phyloP scores from a whole-genome alignment of 257 asterid genomes.

The Ophiorrhiza pumila region DNA sequence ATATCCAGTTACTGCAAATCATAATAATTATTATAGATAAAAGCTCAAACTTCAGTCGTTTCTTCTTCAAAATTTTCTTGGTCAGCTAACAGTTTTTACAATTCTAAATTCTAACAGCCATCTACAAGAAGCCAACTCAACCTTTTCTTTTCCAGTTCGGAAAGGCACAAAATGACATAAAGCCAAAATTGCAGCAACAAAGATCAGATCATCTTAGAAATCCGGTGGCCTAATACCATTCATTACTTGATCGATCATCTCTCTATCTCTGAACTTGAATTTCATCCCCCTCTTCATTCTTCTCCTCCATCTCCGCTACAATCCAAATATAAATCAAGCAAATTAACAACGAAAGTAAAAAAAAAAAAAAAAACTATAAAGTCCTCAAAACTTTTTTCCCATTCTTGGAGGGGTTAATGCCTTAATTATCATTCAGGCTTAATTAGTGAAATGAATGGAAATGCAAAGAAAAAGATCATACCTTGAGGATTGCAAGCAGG shows the following conservation, averaged over 20 bases:
- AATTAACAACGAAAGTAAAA: not conserved
- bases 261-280: conserved; percentile 38
- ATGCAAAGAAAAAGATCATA: not conserved
- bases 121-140: conserved; percentile 29
- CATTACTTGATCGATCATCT: not conserved
- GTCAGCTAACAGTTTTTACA: conserved; percentile 61
- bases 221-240: not conserved
- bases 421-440: not conserved
- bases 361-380: too few species aligned
- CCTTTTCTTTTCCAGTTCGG: conserved; percentile 19
- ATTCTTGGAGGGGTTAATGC: too few species aligned
- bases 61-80: conserved; percentile 35
- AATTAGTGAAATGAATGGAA: too few species aligned
- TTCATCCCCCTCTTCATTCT: conserved; percentile 25
- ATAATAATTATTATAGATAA: not conserved
- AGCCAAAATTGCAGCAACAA: conserved; percentile 21
- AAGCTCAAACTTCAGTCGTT: conserved; percentile 22
- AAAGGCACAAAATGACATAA: conserved; percentile 14
- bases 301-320: conserved; percentile 43
- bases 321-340: not conserved
- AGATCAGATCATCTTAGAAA: conserved; percentile 18
- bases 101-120: conserved; percentile 36
- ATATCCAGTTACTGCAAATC: not conserved
- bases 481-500: conserved; percentile 71
- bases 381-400: not conserved